phyloP scores from a whole-genome alignment of 495 filamentous ascomycete species.

The Bathelium albidoporum region DNA sequence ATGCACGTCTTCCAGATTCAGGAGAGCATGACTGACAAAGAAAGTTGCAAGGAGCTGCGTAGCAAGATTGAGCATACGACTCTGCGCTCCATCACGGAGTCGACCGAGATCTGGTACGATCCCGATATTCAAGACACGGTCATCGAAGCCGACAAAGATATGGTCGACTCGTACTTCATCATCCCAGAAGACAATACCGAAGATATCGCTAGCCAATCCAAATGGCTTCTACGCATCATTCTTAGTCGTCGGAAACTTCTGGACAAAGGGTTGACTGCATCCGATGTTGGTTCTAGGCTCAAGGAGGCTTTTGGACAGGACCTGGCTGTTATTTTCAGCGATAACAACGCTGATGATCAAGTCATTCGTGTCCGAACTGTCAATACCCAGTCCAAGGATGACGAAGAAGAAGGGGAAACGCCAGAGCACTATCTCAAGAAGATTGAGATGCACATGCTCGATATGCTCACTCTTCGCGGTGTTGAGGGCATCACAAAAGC shows the following conservation, averaged over 20 bases:
- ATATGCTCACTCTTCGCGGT: constrained; percentile 80
- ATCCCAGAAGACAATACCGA: constrained; percentile 74
- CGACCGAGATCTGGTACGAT: constrained; percentile 95
- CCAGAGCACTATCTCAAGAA: constrained; percentile 86
- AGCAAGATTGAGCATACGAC: constrained; percentile 92
- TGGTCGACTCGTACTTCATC: constrained; percentile 95
- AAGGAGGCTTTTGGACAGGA: constrained; percentile 80
- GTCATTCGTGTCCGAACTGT: constrained; percentile 88
- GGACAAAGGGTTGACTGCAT: constrained; percentile 83
- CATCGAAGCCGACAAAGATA: constrained; percentile 80
- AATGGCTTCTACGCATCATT: constrained; percentile 91
- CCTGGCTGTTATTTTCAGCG: constrained; percentile 88
- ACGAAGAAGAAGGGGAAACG: constrained; percentile 70
- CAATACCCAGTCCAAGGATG: constrained; percentile 53
- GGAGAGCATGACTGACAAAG: constrained; percentile 48
- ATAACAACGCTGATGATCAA: constrained; percentile 94
- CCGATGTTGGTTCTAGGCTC: constrained; percentile 83
- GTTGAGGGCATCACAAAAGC: constrained; percentile 79
- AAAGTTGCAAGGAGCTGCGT: constrained; percentile 74
- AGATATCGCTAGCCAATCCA: constrained; percentile 66
- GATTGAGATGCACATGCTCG: constrained; percentile 80
- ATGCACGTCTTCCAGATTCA: constrained; percentile 85
- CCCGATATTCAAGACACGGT: constrained; percentile 76
- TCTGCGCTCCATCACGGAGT: constrained; percentile 76
- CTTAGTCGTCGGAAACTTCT: constrained; percentile 86